Base-by-base conservation (phyloP, 2,329 filamentous ascomycete species). In the Aureobasidium musti region DNA sequence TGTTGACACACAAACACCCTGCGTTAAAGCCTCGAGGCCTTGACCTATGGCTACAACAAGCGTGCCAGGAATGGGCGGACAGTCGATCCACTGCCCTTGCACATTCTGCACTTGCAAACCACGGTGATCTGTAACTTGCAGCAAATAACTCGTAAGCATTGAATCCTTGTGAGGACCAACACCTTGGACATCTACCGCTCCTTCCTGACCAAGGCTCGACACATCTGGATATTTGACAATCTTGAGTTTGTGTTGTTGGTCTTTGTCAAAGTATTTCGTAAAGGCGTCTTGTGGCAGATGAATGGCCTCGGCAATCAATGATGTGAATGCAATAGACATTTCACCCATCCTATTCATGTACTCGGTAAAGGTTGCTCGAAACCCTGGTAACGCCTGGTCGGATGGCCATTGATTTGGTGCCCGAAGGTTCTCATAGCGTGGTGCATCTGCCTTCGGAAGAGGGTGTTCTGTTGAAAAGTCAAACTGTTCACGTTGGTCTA, bases 41-140 rank as follows among this genome's bases (percentile, higher is more conserved):
- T 96, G 92, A 0, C 92, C 92, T 71, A 96, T 92, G 10, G 91
- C 91, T 1, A 96, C 91, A 1, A 96, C 92, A 4, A 96, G 83
- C 56, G 92, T 95, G 1, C 89, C 89, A 23, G 83, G 80, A 37
- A 92, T 82, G 0, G 92, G 92, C 70, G 89, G 87, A 74, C 89
- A 92, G 77, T 94, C 91, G 72, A 96, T 88, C 92, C 92, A 96
- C 68, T 86, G 78, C 37, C 92, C 92, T 39, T 79, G 77, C 67
- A 89, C 84, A 77, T 96, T 96, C 77, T 95, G 92, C 35, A 91
- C 91, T 79, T 96, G 91, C 69, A 96, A 79, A 0, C 91, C 91
- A 30, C 79, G 82, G 76, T 96, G 92, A n/a, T 82, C 74, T 63
- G 86, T 90, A 17, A 90, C 91, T 79, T 96, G 92, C 54, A 96